Evolutionary conservation across 305 asterid species (phyloP).

Genomic region (Coffea humblotiana): DNA sequence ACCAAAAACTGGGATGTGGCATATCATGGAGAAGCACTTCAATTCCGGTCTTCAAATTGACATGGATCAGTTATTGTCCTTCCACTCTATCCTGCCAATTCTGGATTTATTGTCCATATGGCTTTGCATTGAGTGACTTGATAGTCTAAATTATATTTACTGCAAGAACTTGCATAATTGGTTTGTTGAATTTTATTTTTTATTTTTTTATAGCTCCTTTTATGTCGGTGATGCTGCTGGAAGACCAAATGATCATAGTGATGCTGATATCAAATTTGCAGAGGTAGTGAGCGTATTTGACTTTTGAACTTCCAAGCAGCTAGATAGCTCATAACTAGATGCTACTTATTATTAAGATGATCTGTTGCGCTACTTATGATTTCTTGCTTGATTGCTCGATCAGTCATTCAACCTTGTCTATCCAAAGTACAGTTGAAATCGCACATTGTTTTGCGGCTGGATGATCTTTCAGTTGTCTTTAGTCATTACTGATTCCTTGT

Average conservation of each 20-base stretch:
- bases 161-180: too few relatives aligned
- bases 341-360: background rate
- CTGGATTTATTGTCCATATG: background rate
- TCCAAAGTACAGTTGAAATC: background rate
- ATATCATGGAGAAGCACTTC: conserved; percentile 78
- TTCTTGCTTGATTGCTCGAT: background rate
- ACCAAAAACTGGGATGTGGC: conserved; percentile 96
- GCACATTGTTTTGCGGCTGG: too few relatives aligned
- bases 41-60: conserved; percentile 76
- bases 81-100: conserved; percentile 6
- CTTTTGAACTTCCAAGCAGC: conserved; percentile 1
- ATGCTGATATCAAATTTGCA: conserved; percentile 85
- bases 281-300: conserved; percentile 44
- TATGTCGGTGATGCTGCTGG: conserved; percentile 99
- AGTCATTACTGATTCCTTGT: background rate
- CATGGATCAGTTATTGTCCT: conserved; percentile 59
- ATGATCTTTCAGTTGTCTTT: background rate
- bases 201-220: conserved; percentile 59
- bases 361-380: background rate
- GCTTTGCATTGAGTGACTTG: background rate
- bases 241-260: conserved; percentile 78
- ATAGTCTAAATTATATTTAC: background rate
- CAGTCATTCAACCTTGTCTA: background rate
- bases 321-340: background rate
- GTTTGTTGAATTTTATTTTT: conserved; percentile 11